Base-by-base conservation (phyloP, 495 filamentous ascomycete species). In the Daldinia decipiens region DNA sequence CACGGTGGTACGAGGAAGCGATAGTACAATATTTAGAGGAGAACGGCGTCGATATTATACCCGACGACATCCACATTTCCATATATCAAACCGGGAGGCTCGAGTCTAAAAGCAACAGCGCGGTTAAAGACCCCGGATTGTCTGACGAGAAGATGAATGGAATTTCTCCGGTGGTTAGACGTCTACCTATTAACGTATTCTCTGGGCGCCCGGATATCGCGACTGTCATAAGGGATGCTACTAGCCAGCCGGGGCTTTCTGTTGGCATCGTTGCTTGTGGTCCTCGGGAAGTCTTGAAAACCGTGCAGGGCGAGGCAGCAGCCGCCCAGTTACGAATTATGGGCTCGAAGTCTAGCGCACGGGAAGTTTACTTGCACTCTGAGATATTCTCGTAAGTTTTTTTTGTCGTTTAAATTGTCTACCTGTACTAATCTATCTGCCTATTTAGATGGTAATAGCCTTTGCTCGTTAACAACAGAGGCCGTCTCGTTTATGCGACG, bases 321-420 rank as follows among this genome's bases (percentile, higher is more conserved):
- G 62, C 71, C 3, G 84, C 80, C 45, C 83, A 87, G 71, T 50
- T 75, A 32, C 56, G 78, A 55, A 76, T 83, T 6, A 26, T 83
- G n/a, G 69, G 60, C 11, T 82, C 82, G 0, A 53, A 59, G 2
- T 15, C 56, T 19, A 64, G 72, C 27, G 71, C 78, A n/a, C 78
- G 79, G 54, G 84, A 86, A 73, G 77, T 88, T 4, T 86, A 83
- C 77, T 64, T 87, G 52, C 85, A 87, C 77, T 79, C 80, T 0
- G 85, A 88, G 64, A 75, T 81, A 62, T 88, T 88, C 75, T 81
- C 80, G 79, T 88, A 68, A 79, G 79, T 72, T 34, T 19, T 34
- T 19, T 1, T 2, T 38, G 40, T 12, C 47, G 9, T 32, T 19
- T 29, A 31, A 40, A 17, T 26, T 17, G 1, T 21, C 8, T 4